Evolutionary conservation across 73 alveolate genomes (phyloP).

Genomic region (Effrenium voratum): DNA sequence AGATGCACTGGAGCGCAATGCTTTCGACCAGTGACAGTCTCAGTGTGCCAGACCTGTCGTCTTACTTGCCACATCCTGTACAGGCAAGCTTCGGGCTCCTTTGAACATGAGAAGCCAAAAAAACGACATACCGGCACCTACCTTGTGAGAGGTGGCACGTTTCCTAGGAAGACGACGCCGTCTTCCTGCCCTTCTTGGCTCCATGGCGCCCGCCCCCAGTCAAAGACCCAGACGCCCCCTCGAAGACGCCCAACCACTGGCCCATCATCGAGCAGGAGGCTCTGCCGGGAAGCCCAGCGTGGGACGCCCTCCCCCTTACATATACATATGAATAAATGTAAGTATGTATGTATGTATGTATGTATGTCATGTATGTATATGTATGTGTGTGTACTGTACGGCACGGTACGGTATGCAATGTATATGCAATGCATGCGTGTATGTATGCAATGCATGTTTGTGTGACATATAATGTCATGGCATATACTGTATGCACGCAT

Average conservation of each 20-base stretch:
- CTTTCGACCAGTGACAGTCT: no score
- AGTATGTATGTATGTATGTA: neutral
- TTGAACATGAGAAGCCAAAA: no score
- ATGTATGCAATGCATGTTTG: neutral
- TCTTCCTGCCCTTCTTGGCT: slow-evolving; percentile 25
- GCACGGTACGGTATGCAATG: no score
- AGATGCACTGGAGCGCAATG: no score
- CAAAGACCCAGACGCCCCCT: slow-evolving; percentile 12
- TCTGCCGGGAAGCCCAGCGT: neutral
- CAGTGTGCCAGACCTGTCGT: no score
- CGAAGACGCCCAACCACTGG: neutral
- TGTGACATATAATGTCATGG: neutral
- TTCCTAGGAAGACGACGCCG: slow-evolving; percentile 32
- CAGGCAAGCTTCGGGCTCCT: no score
- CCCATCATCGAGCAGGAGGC: slow-evolving; percentile 43
- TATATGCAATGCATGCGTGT: neutral
- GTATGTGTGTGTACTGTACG: no score
- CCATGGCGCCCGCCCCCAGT: slow-evolving; percentile 27
- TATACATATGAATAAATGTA: neutral
- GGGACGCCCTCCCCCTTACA: neutral
- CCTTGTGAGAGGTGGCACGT: no score
- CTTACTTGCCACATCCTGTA: no score
- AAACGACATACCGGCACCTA: no score
- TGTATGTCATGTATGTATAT: no score
- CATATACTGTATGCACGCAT: neutral